These are phyloP conservation scores for Viola pubescens DNA, from an alignment of 441 rosid genomes.

Conservation along the genomic window DNA sequence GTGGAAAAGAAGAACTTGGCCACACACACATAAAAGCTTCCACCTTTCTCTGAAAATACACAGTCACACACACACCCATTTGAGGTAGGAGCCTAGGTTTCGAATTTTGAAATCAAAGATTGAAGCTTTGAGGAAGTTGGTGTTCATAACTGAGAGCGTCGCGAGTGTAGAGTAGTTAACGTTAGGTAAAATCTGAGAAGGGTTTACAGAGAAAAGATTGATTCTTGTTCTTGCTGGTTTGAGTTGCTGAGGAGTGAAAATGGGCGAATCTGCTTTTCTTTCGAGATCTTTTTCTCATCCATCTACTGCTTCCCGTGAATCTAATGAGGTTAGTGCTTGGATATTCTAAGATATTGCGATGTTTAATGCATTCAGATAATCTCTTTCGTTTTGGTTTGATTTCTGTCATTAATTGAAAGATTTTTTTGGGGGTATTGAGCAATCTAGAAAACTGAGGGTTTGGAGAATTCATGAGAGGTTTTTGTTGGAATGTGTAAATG, in stretches of 20 bases:
- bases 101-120: no score
- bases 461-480: background rate
- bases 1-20: conserved; percentile 8
- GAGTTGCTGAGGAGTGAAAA: conserved; percentile 20
- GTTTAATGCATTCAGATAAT: background rate
- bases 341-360: background rate
- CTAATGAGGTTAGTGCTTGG: conserved; percentile 41
- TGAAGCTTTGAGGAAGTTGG: no score
- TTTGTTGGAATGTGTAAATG: background rate
- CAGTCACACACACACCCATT: no score
- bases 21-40: conserved; percentile 7
- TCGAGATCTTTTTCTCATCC: conserved; percentile 85
- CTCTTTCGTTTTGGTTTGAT: background rate
- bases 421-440: conserved; percentile 18
- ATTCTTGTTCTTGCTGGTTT: background rate
- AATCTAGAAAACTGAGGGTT: background rate
- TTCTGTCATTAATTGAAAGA: background rate
- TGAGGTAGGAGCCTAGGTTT: no score
- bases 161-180: background rate
- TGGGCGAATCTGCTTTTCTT: conserved; percentile 72
- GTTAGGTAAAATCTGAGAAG: background rate
- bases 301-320: conserved; percentile 41
- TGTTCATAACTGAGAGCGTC: background rate
- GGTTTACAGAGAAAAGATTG: conserved; percentile 2
- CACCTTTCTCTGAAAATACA: background rate